phyloP scores from a whole-genome alignment of 2,329 filamentous ascomycete species.

The Exophiala sp. region DNA sequence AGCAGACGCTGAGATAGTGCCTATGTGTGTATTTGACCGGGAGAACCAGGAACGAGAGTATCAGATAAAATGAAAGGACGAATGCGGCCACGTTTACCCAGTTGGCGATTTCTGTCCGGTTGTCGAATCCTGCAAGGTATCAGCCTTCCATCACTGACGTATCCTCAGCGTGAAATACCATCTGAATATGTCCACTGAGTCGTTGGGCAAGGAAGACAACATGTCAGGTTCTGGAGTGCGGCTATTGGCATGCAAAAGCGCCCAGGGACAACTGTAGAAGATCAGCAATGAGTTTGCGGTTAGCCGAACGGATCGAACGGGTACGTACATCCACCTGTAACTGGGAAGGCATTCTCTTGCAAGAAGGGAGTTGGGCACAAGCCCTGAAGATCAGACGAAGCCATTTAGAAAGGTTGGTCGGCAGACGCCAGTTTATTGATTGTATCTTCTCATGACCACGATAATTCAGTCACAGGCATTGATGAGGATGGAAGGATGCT shows the following conservation, averaged over 20 bases:
- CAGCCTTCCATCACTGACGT: not conserved
- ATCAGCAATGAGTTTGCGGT: slow-evolving; percentile 32
- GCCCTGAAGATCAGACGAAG: slow-evolving; percentile 34
- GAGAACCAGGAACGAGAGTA: slow-evolving; percentile 74
- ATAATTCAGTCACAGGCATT: not conserved
- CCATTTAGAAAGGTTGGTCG: slow-evolving; percentile 13
- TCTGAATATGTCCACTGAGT: slow-evolving; percentile 70
- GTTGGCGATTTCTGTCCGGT: slow-evolving; percentile 65
- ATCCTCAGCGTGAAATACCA: slow-evolving; percentile 37
- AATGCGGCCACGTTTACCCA: slow-evolving; percentile 77
- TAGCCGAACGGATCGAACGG: not conserved
- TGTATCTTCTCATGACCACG: slow-evolving; percentile 23
- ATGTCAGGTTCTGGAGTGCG: slow-evolving; percentile 53
- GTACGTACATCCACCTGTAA: slow-evolving; percentile 63
- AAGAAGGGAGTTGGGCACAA: slow-evolving; percentile 68
- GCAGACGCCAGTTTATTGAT: slow-evolving; percentile 11
- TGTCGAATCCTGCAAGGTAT: slow-evolving; percentile 44
- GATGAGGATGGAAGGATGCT: not conserved
- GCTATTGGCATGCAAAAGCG: slow-evolving; percentile 55
- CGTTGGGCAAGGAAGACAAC: slow-evolving; percentile 87
- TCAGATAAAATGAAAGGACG: slow-evolving; percentile 68
- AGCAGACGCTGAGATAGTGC: slow-evolving; percentile 88
- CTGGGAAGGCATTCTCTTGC: slow-evolving; percentile 58
- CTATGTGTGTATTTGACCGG: slow-evolving; percentile 85
- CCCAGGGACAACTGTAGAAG: slow-evolving; percentile 53